phyloP scores from a whole-genome alignment of 179 eudicot species.

The Spergularia azorica region DNA sequence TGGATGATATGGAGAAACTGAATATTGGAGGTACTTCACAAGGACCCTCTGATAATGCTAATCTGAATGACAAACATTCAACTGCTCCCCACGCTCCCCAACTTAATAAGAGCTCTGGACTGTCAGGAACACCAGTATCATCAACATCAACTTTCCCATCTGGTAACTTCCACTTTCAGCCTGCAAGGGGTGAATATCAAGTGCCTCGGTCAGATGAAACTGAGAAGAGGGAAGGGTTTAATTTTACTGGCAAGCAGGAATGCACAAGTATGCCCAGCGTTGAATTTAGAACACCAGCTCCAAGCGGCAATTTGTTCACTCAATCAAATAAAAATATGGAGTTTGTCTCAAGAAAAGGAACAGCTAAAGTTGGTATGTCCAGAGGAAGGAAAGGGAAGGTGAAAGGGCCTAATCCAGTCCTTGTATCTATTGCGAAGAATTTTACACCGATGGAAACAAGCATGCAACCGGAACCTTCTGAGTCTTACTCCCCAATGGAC shows the following conservation, averaged over 20 bases:
- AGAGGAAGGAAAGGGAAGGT: slow-evolving; percentile 36
- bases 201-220: slow-evolving; percentile 34
- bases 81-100: slow-evolving; percentile 10
- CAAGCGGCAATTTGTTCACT: slow-evolving; percentile 24
- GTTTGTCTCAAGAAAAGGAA: slow-evolving; percentile 35
- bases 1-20: slow-evolving; percentile 46
- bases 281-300: slow-evolving; percentile 36
- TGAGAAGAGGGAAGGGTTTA: slow-evolving; percentile 28
- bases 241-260: slow-evolving; percentile 31
- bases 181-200: slow-evolving; percentile 24
- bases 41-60: slow-evolving; percentile 15
- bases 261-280: slow-evolving; percentile 25
- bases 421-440: slow-evolving; percentile 26
- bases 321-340: slow-evolving; percentile 29
- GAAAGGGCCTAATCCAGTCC: slow-evolving; percentile 34
- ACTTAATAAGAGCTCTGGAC: slow-evolving; percentile 18
- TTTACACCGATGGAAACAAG: slow-evolving; percentile 28
- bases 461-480: slow-evolving; percentile 35
- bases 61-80: slow-evolving; percentile 16
- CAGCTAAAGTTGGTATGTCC: slow-evolving; percentile 27
- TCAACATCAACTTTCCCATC: slow-evolving; percentile 27
- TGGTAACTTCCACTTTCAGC: slow-evolving; percentile 24
- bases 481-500: slow-evolving; percentile 47
- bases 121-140: slow-evolving; percentile 3
- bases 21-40: slow-evolving; percentile 33